Conservation (phyloP, 148 eudicot species). For the Talinum fruticosum region DNA sequence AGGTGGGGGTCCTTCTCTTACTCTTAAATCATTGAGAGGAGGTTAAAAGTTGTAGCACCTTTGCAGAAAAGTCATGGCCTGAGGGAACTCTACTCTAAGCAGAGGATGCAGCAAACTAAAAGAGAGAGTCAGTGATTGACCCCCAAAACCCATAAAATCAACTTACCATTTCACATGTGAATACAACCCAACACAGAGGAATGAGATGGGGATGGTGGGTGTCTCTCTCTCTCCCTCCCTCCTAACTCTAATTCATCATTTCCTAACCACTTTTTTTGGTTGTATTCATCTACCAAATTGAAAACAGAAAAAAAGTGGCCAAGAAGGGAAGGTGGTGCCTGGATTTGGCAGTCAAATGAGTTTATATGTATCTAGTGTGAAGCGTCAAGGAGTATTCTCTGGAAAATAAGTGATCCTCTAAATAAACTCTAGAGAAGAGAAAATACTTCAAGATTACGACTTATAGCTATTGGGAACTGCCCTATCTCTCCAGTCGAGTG, state of each 20-base stretch:
- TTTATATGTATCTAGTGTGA: not conserved
- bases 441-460: too few species aligned
- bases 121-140: not conserved
- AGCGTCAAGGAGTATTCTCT: too few species aligned
- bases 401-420: too few species aligned
- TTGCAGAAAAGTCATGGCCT: constrained; percentile 19
- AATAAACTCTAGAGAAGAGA: too few species aligned
- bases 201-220: not conserved
- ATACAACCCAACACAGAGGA: constrained; percentile 1
- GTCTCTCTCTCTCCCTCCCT: not conserved
- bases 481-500: too few species aligned
- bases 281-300: not conserved
- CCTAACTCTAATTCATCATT: constrained; percentile 6
- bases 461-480: too few species aligned
- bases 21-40: constrained; percentile 7
- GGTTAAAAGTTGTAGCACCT: not conserved
- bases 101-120: constrained; percentile 13
- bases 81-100: not conserved
- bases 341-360: not conserved
- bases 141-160: not conserved
- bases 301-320: not conserved
- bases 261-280: constrained; percentile 7
- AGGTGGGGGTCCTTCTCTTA: not conserved
- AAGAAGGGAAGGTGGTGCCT: not conserved
- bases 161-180: constrained; percentile 8